Conservation (phyloP, 164 flowering plant genomes). For the Nymphaea thermarum region DNA sequence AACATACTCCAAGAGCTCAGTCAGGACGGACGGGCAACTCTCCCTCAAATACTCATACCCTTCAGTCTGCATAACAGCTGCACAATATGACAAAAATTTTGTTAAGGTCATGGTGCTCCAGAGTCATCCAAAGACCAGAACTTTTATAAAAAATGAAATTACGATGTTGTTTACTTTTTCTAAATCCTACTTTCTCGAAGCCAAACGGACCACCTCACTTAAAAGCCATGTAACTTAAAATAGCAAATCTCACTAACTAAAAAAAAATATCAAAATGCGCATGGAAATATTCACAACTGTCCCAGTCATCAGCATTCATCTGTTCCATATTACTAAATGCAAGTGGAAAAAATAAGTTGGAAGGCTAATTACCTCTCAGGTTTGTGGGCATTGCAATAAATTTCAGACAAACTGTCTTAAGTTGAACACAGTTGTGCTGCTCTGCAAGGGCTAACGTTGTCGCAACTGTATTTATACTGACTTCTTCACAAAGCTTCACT, state of each 20-base stretch:
- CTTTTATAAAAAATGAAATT: too few species aligned
- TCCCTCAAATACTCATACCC: slow-evolving; percentile 62
- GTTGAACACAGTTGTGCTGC: slow-evolving; percentile 85
- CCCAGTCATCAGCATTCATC: too few species aligned
- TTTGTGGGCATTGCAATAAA: slow-evolving; percentile 68
- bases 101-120: background rate
- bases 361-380: slow-evolving; percentile 32
- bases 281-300: too few species aligned
- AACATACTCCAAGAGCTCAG: slow-evolving; percentile 69
- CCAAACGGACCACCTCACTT: background rate
- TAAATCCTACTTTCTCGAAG: too few species aligned
- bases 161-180: too few species aligned
- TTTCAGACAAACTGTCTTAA: slow-evolving; percentile 78
- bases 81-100: background rate
- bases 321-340: too few species aligned
- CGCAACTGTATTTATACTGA: slow-evolving; percentile 87
- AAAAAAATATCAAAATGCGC: too few species aligned
- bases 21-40: slow-evolving; percentile 62
- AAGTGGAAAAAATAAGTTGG: background rate
- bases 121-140: too few species aligned
- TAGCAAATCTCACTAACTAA: background rate
- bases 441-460: slow-evolving; percentile 96
- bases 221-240: background rate
- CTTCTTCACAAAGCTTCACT: slow-evolving; percentile 66
- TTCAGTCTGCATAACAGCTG: slow-evolving; percentile 91